phyloP scores from a whole-genome alignment of 768 basidiomycete species.

The Boletales sp. region DNA sequence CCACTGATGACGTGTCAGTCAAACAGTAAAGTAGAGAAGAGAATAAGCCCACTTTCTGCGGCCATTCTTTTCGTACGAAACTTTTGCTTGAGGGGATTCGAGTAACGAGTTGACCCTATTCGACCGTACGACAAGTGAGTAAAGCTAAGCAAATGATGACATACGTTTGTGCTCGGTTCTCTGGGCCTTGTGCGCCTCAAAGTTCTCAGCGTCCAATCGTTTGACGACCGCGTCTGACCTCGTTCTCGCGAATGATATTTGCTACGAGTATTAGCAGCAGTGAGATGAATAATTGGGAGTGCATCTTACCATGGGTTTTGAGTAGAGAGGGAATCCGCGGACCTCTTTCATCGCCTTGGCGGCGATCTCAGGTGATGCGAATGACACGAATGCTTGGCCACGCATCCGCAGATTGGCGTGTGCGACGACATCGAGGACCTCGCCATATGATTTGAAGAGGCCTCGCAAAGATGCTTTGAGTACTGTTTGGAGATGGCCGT shows the following conservation, averaged over 20 bases:
- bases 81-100: slow-evolving; percentile 89
- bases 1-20: slow-evolving; percentile 42
- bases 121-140: slow-evolving; percentile 4
- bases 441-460: slow-evolving; percentile 91
- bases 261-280: slow-evolving; percentile 44
- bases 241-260: slow-evolving; percentile 90
- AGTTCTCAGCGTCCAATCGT: slow-evolving; percentile 58
- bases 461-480: slow-evolving; percentile 84
- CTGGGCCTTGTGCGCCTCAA: slow-evolving; percentile 71
- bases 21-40: slow-evolving; percentile 1
- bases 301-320: slow-evolving; percentile 84
- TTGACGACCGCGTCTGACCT: slow-evolving; percentile 89
- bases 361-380: slow-evolving; percentile 78
- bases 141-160: slow-evolving; percentile 17
- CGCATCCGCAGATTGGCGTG: slow-evolving; percentile 95
- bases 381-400: slow-evolving; percentile 97
- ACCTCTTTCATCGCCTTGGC: slow-evolving; percentile 90
- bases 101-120: slow-evolving; percentile 73
- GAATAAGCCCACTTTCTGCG: slow-evolving; percentile 56
- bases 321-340: slow-evolving; percentile 89
- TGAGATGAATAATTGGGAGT: neutral
- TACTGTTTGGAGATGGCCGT: slow-evolving; percentile 43
- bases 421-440: slow-evolving; percentile 92
- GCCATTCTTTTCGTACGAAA: slow-evolving; percentile 78
- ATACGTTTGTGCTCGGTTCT: slow-evolving; percentile 84